phyloP scores from a whole-genome alignment of 352 stramenopile species.

The Pythium dissimile region DNA sequence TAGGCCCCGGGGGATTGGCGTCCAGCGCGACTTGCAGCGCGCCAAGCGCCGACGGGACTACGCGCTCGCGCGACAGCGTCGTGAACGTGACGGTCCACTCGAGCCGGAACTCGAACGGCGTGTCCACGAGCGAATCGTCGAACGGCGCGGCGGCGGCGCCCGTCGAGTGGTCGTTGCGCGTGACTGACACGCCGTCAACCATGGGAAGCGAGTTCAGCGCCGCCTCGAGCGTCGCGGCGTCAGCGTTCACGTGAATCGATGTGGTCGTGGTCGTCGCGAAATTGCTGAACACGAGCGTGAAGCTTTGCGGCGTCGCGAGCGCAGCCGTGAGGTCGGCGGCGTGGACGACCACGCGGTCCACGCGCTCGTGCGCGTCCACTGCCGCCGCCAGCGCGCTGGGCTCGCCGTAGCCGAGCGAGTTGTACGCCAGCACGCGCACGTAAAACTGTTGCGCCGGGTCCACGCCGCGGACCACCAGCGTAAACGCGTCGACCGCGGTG shows the following conservation, averaged over 20 bases:
- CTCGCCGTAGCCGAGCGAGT: slow-evolving; percentile 66
- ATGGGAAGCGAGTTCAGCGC: slow-evolving; percentile 48
- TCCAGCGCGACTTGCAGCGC: slow-evolving; percentile 31
- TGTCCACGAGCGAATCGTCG: slow-evolving; percentile 46
- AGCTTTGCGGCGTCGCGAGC: slow-evolving; percentile 35
- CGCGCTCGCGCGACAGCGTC: slow-evolving; percentile 37
- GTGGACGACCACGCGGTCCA: slow-evolving; percentile 43
- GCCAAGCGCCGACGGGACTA: slow-evolving; percentile 50
- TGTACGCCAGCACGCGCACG: slow-evolving; percentile 83
- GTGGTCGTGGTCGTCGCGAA: slow-evolving; percentile 33
- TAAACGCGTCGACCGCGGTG: slow-evolving; percentile 7
- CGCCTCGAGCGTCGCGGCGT: slow-evolving; percentile 43
- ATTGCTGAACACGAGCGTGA: slow-evolving; percentile 58
- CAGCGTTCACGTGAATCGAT: slow-evolving; percentile 45
- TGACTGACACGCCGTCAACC: slow-evolving; percentile 55
- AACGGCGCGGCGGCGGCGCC: slow-evolving; percentile 34
- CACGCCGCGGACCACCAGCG: slow-evolving; percentile 46
- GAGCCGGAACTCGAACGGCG: slow-evolving; percentile 36
- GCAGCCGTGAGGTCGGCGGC: slow-evolving; percentile 28
- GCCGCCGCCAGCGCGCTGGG: slow-evolving; percentile 36
- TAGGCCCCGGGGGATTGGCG: slow-evolving; percentile 10
- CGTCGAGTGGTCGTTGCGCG: slow-evolving; percentile 56
- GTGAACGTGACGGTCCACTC: slow-evolving; percentile 81
- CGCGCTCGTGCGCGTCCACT: slow-evolving; percentile 44
- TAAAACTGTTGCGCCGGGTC: slow-evolving; percentile 56